Percentiles rank a stretch among this genome's conserved stretches.
These are phyloP conservation scores for Russula abietina DNA, from an alignment of 768 basidiomycete species.

Conservation along the genomic window DNA sequence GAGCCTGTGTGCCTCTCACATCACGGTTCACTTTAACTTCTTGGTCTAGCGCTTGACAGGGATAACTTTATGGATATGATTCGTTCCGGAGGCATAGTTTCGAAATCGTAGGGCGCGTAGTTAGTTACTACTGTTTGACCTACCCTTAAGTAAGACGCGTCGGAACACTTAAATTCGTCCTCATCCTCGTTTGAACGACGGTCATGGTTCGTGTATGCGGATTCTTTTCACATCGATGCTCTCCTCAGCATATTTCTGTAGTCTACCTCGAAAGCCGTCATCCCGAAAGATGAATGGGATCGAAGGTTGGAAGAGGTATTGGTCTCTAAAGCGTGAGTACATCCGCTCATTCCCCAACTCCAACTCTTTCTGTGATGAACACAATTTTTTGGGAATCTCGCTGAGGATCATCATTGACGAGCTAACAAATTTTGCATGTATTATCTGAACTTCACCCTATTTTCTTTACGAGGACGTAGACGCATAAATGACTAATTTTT, in stretches of 20 bases:
- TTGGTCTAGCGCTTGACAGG: constrained; percentile 49
- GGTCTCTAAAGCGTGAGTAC: constrained; percentile 83
- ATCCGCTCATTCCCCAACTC: neutral
- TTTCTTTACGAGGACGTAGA: constrained; percentile 25
- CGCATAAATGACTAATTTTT: constrained; percentile 23
- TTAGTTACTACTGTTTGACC: neutral
- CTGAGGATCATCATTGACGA: constrained; percentile 69
- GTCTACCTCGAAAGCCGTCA: constrained; percentile 45
- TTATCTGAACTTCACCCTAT: constrained; percentile 60
- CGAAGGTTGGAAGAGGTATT: constrained; percentile 73
- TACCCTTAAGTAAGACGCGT: constrained; percentile 12
- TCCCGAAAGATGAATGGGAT: constrained; percentile 85
- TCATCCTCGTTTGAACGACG: neutral
- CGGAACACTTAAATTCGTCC: neutral
- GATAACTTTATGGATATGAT: constrained; percentile 82
- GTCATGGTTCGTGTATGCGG: constrained; percentile 26
- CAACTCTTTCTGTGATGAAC: constrained; percentile 52
- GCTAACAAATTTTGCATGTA: constrained; percentile 67
- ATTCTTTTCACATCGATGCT: constrained; percentile 5
- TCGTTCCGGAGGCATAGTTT: constrained; percentile 72
- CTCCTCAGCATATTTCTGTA: constrained; percentile 19
- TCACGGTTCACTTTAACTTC: constrained; percentile 9
- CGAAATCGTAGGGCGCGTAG: constrained; percentile 43
- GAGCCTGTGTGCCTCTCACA: neutral
- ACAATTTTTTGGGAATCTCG: constrained; percentile 97